Conservation (phyloP, 441 rosid species). For the Arabidopsis hybrid region DNA sequence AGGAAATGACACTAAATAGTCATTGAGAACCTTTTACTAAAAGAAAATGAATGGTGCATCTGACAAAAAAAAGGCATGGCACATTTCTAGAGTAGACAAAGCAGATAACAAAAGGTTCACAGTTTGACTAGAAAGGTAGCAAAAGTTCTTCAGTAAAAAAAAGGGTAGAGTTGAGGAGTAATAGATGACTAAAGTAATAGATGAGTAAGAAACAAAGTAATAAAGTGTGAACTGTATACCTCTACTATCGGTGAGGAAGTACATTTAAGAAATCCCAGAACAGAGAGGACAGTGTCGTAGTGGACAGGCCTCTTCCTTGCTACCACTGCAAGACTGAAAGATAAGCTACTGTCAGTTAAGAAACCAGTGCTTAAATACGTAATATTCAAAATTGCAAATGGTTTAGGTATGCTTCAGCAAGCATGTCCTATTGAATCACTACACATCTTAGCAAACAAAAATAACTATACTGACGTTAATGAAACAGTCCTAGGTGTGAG, state of each 20-base stretch:
- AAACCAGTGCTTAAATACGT: constrained; percentile 28
- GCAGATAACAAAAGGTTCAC: constrained; percentile 1
- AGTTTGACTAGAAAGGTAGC: not conserved
- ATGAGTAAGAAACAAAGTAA: constrained; percentile 15
- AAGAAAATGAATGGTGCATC: constrained; percentile 5
- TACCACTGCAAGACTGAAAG: constrained; percentile 88
- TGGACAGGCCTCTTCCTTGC: constrained; percentile 89
- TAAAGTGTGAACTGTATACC: constrained; percentile 55
- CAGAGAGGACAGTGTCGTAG: constrained; percentile 74
- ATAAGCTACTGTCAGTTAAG: constrained; percentile 43
- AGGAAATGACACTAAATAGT: constrained; percentile 27
- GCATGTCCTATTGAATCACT: constrained; percentile 23
- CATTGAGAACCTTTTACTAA: constrained; percentile 12
- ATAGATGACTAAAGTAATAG: constrained; percentile 14
- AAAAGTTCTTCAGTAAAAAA: constrained; percentile 8
- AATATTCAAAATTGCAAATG: constrained; percentile 33
- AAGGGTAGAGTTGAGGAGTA: constrained; percentile 8
- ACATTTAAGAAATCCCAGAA: constrained; percentile 94
- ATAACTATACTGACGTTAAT: constrained; percentile 16
- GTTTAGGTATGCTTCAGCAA: constrained; percentile 28
- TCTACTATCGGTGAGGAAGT: constrained; percentile 76
- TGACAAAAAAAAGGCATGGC: not conserved
- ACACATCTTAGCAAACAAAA: constrained; percentile 29
- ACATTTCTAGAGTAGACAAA: constrained; percentile 17
- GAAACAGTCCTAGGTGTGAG: constrained; percentile 7